These are phyloP conservation scores for Yamadazyma paraphyllophila DNA, from an alignment of 805 yeast genomes.

Conservation along the genomic window DNA sequence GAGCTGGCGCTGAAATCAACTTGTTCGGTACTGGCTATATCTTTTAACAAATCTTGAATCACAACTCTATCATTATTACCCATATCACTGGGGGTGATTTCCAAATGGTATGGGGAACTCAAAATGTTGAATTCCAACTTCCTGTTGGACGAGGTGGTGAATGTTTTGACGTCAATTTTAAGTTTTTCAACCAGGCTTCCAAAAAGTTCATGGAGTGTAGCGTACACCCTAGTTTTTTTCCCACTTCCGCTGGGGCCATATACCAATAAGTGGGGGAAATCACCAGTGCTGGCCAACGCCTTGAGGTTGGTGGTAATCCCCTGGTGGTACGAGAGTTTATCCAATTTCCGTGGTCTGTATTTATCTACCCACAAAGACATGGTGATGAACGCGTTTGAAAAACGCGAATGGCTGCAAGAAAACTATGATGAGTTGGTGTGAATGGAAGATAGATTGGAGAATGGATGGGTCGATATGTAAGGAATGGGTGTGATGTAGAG, in stretches of 20 bases:
- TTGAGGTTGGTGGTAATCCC: constrained; percentile 61
- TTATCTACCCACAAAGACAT: constrained; percentile 99
- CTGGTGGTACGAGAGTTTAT: constrained; percentile 62
- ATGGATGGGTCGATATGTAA: no score
- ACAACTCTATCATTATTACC: constrained; percentile 95
- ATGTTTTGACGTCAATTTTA: constrained; percentile 86
- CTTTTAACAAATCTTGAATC: constrained; percentile 89
- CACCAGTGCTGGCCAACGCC: constrained; percentile 66
- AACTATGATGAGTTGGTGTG: background rate
- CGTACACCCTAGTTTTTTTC: constrained; percentile 87
- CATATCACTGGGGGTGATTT: constrained; percentile 95
- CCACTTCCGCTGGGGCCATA: constrained; percentile 99
- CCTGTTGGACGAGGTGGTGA: constrained; percentile 68
- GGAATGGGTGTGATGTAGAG: no score
- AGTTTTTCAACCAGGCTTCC: constrained; percentile 77
- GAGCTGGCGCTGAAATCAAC: constrained; percentile 65
- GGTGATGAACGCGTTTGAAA: background rate
- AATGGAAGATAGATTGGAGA: background rate
- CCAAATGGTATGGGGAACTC: constrained; percentile 88
- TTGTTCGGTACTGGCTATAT: constrained; percentile 92
- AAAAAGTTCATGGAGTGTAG: constrained; percentile 73
- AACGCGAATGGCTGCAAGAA: background rate
- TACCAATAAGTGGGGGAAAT: constrained; percentile 87
- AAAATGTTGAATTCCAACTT: constrained; percentile 90
- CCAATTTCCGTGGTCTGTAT: constrained; percentile 73